A percentile compares a stretch with the other conserved stretches of the same genome.
Conservation (phyloP, 2,329 filamentous ascomycete genomes). For the Metarhizium guizhouense region DNA sequence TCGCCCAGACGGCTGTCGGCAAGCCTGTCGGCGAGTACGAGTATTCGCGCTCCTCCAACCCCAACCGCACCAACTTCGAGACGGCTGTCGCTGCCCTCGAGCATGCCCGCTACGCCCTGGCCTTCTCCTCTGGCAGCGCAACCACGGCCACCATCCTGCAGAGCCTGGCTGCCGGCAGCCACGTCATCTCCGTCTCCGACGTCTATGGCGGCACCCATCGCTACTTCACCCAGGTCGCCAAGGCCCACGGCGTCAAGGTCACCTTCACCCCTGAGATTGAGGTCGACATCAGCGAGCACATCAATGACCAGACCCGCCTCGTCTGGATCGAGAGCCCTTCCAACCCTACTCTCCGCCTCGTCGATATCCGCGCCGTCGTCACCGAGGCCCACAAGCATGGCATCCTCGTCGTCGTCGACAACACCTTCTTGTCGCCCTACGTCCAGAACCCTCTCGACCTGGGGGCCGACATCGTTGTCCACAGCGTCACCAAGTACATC, state of each 20-base stretch:
- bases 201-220: slow-evolving; percentile 97
- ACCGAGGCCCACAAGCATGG: slow-evolving; percentile 77
- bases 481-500: slow-evolving; percentile 98
- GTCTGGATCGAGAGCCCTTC: slow-evolving; percentile 94
- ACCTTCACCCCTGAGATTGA: slow-evolving; percentile 93
- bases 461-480: slow-evolving; percentile 92
- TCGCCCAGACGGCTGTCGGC: slow-evolving; percentile 82
- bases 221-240: slow-evolving; percentile 97
- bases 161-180: slow-evolving; percentile 79
- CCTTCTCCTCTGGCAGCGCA: slow-evolving; percentile 89
- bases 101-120: slow-evolving; percentile 83
- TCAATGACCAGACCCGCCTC: slow-evolving; percentile 80
- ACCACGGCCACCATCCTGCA: slow-evolving; percentile 91
- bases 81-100: slow-evolving; percentile 84
- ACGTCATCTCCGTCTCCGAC: slow-evolving; percentile 93
- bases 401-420: slow-evolving; percentile 95
- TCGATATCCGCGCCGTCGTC: slow-evolving; percentile 84
- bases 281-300: slow-evolving; percentile 74
- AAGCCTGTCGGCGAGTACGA: slow-evolving; percentile 83
- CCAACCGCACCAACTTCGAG: slow-evolving; percentile 94
- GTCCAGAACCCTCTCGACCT: slow-evolving; percentile 93
- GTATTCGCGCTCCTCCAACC: slow-evolving; percentile 89
- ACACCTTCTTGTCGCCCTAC: slow-evolving; percentile 95
- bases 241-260: slow-evolving; percentile 87
- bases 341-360: slow-evolving; percentile 87